phyloP scores from a whole-genome alignment of 768 basidiomycete genomes.

The Boletus pseudopeckii region DNA sequence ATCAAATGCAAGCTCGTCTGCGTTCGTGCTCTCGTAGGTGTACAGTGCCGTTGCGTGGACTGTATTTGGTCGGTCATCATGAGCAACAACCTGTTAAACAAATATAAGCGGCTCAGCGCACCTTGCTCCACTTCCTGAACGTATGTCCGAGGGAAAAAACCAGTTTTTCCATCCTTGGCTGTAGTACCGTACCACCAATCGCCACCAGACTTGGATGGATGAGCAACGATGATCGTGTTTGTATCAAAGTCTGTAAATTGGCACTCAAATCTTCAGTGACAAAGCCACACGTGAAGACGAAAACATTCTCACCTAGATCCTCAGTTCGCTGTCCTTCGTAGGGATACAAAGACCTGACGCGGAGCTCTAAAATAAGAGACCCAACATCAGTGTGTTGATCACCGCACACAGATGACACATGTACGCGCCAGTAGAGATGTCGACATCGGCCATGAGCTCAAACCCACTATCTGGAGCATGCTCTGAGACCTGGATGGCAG shows the following conservation, averaged over 20 bases:
- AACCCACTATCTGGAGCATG: conserved; percentile 35
- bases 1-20: conserved; percentile 82
- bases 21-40: conserved; percentile 61
- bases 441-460: conserved; percentile 71
- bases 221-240: conserved; percentile 72
- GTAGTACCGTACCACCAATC: conserved; percentile 93
- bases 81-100: neutral
- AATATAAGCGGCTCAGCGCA: conserved; percentile 24
- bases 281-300: neutral
- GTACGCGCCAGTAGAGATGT: conserved; percentile 54
- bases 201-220: conserved; percentile 81
- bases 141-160: conserved; percentile 90
- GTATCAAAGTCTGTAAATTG: conserved; percentile 65
- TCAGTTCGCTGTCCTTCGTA: conserved; percentile 86
- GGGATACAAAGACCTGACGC: conserved; percentile 76
- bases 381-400: conserved; percentile 1
- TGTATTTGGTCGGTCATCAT: conserved; percentile 21
- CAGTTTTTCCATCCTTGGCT: conserved; percentile 61
- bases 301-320: conserved; percentile 70
- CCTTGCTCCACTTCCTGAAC: conserved; percentile 69
- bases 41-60: conserved; percentile 79
- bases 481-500: conserved; percentile 58
- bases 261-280: conserved; percentile 1
- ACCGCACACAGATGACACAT: neutral
- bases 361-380: conserved; percentile 47